Evolutionary conservation across 192 early-diverging fungal genomes (phyloP), one percentile per base, ranked within the genome.

Genomic region (Glomus cerebriforme): DNA sequence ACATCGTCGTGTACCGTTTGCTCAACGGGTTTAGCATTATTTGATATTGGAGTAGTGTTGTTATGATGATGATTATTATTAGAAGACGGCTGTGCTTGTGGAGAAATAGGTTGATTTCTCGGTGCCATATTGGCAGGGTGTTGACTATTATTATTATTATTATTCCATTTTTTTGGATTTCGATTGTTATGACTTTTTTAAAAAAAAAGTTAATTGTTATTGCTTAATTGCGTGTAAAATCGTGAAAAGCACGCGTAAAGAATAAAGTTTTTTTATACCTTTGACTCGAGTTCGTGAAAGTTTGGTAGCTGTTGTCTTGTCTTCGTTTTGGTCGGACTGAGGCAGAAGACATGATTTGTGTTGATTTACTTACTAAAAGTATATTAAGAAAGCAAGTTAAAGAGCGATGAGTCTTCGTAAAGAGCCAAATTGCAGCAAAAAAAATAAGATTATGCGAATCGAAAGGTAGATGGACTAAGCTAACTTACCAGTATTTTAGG

Each of bases 1-100:
- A 71, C 62, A 31, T 84, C 83, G 27, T 74, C 80, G 27, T 83
- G 37, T n/a, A 82, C 54, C 1, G 75, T 62, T 27, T 82, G 78
- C 59, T 86, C 83, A 70, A 45, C 35, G 19, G 73, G 37, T 78
- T 78, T 78, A 35, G n/a, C 10, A 19, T 47, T 31, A 58, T 54
- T 78, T 59, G 77, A 29, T 29, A 75, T 60, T 19, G 45, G 37
- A 37, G 64, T 27, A 7, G 64, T 27, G 12, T 66, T 66, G 29
- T 78, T 78, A 35, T 65, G 47, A 78, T 78, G 34, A 58, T 66
- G 49, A 31, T 49, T 49, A 29, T 34, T 54, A 26, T 24, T 78
- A 26, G 7, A 7, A 54, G 66, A 37, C 7, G 66, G 31, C 32
- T 43, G 59, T 39, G 35, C 17, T 37, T 59, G 17, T 62, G 35